Evolutionary conservation across 2,329 filamentous ascomycete species (phyloP), one percentile per base, ranked within the genome.

Genomic region (Diaporthe destruens): DNA sequence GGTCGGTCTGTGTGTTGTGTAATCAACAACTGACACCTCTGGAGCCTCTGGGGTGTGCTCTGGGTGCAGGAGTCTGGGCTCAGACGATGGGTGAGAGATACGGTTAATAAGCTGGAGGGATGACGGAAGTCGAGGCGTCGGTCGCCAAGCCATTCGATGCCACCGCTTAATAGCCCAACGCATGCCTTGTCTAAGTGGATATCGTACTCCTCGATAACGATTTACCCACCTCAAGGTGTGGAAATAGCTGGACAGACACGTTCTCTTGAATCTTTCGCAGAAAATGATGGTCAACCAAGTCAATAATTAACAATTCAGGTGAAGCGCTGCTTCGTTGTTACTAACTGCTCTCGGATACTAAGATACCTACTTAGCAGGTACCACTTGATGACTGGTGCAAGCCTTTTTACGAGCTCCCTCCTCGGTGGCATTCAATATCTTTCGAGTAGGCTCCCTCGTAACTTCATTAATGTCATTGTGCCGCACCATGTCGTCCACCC

Each of bases 41-140:
- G 55, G 32, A 18, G 44, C 44, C 47, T 66, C 32, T 53, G 47
- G 14, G 34, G 14, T 25, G 32, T 29, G 47, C 47, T 61, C 44
- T 53, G 44, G 32, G 29, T 66, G n/a, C 47, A 39, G 25, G 61
- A 53, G 32, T 53, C 44, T 23, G 47, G 61, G 61, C 47, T 66
- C 47, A 39, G 47, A 39, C 25, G 44, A 53, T 53, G 47, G 14
- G 16, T 42, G 47, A 32, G 14, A 53, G 39, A 59, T 51, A 36
- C n/a, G 67, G 53, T 51, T 70, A 59, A 39, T 70, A 69, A 69
- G 54, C 53, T 70, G 54, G 54, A 47, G 54, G 54, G 56, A 70
- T 56, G 67, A 56, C 47, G 47, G 55, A 34, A 61, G 42, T 49
- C 67, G 67, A 70, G 44, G 54, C 39, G 67, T 49, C 51, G 51